Conservation (phyloP, 208 protist species). For the Leishmania aethiopica region DNA sequence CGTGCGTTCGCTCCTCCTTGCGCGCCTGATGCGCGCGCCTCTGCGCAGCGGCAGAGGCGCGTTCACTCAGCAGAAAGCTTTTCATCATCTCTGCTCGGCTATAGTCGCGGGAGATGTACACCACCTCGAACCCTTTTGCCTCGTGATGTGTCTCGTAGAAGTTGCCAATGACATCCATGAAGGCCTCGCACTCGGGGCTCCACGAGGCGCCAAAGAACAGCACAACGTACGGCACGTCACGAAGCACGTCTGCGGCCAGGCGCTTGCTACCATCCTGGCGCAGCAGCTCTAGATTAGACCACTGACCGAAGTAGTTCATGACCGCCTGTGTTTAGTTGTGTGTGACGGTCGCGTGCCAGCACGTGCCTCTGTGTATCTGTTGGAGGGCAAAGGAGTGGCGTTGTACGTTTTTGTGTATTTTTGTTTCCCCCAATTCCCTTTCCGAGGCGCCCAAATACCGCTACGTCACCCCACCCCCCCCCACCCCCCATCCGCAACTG, state of each 20-base stretch:
- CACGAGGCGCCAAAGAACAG: slow-evolving; percentile 43
- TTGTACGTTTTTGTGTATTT: background rate
- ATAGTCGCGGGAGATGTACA: slow-evolving; percentile 33
- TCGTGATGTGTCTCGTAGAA: slow-evolving; percentile 36
- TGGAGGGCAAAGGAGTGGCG: background rate
- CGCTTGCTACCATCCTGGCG: slow-evolving; percentile 30
- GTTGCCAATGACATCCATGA: slow-evolving; percentile 25
- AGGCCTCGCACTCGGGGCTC: slow-evolving; percentile 11
- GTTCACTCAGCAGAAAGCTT: slow-evolving; percentile 18
- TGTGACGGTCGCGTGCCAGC: background rate
- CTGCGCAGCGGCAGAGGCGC: slow-evolving; percentile 1
- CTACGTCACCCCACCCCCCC: background rate
- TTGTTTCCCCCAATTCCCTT: background rate
- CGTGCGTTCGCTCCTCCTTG: slow-evolving; percentile 1
- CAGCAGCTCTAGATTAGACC: slow-evolving; percentile 38
- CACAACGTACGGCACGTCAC: slow-evolving; percentile 25
- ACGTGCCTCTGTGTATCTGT: slow-evolving; percentile 11
- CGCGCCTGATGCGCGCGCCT: slow-evolving; percentile 2
- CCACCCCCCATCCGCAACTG: no score
- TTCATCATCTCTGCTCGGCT: slow-evolving; percentile 26
- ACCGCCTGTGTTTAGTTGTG: background rate
- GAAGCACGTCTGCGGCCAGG: slow-evolving; percentile 30
- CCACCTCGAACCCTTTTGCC: slow-evolving; percentile 23
- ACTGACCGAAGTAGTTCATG: slow-evolving; percentile 59
- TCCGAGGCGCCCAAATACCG: background rate